Conservation (phyloP, 2,329 filamentous ascomycete species). For the Xenosphaeropsis pyriputrescens region DNA sequence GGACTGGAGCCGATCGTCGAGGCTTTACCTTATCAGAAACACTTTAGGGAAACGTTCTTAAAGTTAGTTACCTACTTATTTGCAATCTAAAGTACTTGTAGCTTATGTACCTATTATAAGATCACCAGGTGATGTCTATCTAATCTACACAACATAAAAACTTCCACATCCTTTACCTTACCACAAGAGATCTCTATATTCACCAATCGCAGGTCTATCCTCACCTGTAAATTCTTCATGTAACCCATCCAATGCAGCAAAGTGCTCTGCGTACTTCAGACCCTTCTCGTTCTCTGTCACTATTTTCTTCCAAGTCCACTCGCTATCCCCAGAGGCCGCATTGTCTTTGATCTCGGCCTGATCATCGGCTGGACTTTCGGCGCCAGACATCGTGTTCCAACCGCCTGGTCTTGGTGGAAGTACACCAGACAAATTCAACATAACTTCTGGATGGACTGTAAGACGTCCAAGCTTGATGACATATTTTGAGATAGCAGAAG, state of each 20-base stretch:
- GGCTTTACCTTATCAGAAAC: no score
- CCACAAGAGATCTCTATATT: slow-evolving; percentile 14
- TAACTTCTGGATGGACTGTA: slow-evolving; percentile 66
- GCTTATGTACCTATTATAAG: no score
- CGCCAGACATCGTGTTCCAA: slow-evolving; percentile 28
- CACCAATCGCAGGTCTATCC: slow-evolving; percentile 15
- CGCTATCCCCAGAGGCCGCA: slow-evolving; percentile 2
- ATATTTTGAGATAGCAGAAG: slow-evolving; percentile 61
- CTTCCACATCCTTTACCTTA: background rate
- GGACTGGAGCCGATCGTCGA: no score
- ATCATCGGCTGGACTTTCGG: slow-evolving; percentile 10
- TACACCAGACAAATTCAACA: slow-evolving; percentile 57
- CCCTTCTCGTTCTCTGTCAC: slow-evolving; percentile 40
- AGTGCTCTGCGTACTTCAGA: slow-evolving; percentile 37
- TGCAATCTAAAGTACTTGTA: no score
- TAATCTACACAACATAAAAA: no score
- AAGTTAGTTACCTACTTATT: no score
- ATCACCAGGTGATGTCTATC: no score
- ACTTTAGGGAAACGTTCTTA: no score
- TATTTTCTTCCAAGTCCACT: slow-evolving; percentile 43
- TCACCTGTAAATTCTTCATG: slow-evolving; percentile 20
- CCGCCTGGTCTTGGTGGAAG: slow-evolving; percentile 60
- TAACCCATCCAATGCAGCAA: slow-evolving; percentile 39
- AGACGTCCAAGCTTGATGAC: slow-evolving; percentile 65
- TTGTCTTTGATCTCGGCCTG: slow-evolving; percentile 6